Base-by-base conservation (phyloP, 2,329 filamentous ascomycete genomes). In the Trichoderma asperellum region DNA sequence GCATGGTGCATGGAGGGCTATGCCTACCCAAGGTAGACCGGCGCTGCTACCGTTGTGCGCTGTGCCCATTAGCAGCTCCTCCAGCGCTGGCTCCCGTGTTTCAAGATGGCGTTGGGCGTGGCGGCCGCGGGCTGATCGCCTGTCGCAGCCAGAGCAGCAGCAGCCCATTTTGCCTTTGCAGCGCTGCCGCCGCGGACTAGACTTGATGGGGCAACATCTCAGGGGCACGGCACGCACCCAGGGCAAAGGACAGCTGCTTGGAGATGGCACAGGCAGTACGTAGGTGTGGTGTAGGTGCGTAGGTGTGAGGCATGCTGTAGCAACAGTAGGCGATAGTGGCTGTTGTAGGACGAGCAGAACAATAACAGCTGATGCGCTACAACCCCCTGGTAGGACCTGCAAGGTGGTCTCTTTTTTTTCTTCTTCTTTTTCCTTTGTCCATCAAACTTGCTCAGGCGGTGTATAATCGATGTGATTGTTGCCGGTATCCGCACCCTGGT, bases 141-240 rank as follows among this genome's bases (percentile, higher is more conserved):
- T 16, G 32, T 55, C 47, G 27, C 61, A 53, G 29, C 18, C 27
- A 32, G 29, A 56, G 49, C 52, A 57, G 49, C 52, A 47, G 49
- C 52, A 32, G 27, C 29, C 29, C 43, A 18, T 56, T 66, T 66
- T 58, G 37, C 40, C 34, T 49, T 49, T 40, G 37, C 37, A 66
- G 63, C 53, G 63, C 63, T 66, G 57, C 63, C 55, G 63, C 63
- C 35, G 21, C 29, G 49, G 37, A 21, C 66, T 68, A 68, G 66
- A 56, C 57, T 61, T 55, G 58, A 68, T 52, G 49, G 49, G 58
- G 66, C 49, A 68, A 61, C 63, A 59, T 67, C 63, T 67, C 63
- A 67, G 63, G 63, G 63, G 58, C 27, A 68, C 27, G 43, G 55
- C 56, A 59, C 61, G 49, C 61, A 59, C 64, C 37, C 56, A 67